phyloP scores from a whole-genome alignment of 2,329 filamentous ascomycete genomes.

The Beauveria sp. region DNA sequence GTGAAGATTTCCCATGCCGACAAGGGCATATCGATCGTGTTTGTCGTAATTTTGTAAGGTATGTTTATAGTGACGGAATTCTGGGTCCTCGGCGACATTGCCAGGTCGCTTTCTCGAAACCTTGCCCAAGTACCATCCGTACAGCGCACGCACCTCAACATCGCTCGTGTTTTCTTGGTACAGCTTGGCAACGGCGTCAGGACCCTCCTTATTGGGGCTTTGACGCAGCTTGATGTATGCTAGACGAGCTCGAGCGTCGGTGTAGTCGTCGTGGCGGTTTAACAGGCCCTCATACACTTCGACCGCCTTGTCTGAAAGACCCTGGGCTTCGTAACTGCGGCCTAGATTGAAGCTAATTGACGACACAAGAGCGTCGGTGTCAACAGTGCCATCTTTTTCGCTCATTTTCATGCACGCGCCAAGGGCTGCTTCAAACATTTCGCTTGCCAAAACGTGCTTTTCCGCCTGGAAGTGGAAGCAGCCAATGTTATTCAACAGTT shows the following conservation, averaged over 20 bases:
- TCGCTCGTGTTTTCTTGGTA: constrained; percentile 80
- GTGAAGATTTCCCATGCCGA: constrained; percentile 94
- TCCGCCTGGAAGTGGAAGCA: constrained; percentile 91
- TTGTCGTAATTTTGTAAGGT: constrained; percentile 92
- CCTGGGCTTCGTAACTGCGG: constrained; percentile 82
- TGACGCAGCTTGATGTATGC: constrained; percentile 83
- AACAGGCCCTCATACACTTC: constrained; percentile 83
- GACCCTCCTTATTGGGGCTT: constrained; percentile 76
- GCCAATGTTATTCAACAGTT: constrained; percentile 93
- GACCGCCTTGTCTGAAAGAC: constrained; percentile 72
- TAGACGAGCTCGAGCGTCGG: constrained; percentile 79
- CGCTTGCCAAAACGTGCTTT: constrained; percentile 69
- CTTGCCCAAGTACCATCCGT: constrained; percentile 92
- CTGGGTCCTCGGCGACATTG: constrained; percentile 80
- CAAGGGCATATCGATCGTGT: constrained; percentile 93
- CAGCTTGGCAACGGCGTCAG: constrained; percentile 75
- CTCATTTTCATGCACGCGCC: constrained; percentile 78
- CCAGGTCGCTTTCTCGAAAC: constrained; percentile 70
- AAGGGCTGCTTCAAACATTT: constrained; percentile 87
- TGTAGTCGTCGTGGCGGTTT: constrained; percentile 81
- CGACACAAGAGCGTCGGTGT: constrained; percentile 86
- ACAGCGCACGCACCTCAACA: constrained; percentile 84
- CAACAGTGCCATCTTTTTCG: constrained; percentile 65
- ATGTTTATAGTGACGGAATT: constrained; percentile 93
- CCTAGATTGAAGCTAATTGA: constrained; percentile 97